Evolutionary conservation across 306 rosid genomes (phyloP).

Genomic region (Rosa rugosa): DNA sequence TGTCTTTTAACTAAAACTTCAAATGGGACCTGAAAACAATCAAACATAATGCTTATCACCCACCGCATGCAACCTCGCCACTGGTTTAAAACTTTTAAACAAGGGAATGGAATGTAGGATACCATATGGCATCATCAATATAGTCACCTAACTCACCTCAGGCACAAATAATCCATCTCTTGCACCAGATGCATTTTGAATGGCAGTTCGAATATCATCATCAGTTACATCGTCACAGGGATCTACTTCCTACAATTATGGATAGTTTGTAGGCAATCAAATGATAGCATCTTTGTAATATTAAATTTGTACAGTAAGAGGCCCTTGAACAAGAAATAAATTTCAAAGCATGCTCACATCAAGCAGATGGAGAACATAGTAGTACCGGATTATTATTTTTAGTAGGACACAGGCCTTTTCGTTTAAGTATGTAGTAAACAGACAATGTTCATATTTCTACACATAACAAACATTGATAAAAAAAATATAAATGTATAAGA

Average conservation of each 20-base stretch:
- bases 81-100: background rate
- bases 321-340: background rate
- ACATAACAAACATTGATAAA: background rate
- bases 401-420: too few relatives aligned
- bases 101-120: background rate
- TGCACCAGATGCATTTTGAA: constrained; percentile 49
- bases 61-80: background rate
- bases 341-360: background rate
- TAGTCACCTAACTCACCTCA: constrained; percentile 32
- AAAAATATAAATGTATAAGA: background rate
- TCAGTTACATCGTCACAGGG: constrained; percentile 39
- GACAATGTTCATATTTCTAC: background rate
- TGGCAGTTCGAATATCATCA: constrained; percentile 41
- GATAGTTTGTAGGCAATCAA: background rate
- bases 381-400: background rate
- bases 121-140: constrained; percentile 11
- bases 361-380: background rate
- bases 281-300: background rate
- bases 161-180: constrained; percentile 42
- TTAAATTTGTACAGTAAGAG: background rate
- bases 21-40: constrained; percentile 41
- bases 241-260: constrained; percentile 40
- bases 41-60: background rate
- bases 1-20: constrained; percentile 40
- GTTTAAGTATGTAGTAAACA: background rate